A percentile compares a stretch with the other conserved stretches of the same genome.
phyloP scores from a whole-genome alignment of 139 green algal species.

The Picochlorum costavermella region DNA sequence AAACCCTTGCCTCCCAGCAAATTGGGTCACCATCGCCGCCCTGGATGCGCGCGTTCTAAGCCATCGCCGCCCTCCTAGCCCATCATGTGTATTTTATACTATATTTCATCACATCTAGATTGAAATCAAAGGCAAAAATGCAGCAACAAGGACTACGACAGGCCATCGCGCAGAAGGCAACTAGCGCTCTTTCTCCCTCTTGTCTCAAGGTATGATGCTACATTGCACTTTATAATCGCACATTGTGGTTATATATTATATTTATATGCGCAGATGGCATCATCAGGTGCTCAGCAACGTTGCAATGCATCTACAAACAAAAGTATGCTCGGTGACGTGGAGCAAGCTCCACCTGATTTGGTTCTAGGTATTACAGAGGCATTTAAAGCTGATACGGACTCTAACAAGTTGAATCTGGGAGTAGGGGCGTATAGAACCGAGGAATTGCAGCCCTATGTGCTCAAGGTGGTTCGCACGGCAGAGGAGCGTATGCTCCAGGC shows the following conservation, averaged over 20 bases:
- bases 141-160: too few species aligned
- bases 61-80: too few species aligned
- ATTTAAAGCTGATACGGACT: conserved; percentile 65
- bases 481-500: conserved; percentile 80
- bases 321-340: conserved; percentile 25
- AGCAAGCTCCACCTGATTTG: conserved; percentile 68
- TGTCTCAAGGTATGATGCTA: too few species aligned
- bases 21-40: too few species aligned
- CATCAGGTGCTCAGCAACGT: neutral
- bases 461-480: conserved; percentile 86
- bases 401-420: conserved; percentile 93
- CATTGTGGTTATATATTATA: neutral
- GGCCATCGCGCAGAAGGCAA: too few species aligned
- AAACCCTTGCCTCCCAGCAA: too few species aligned
- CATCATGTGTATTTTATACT: too few species aligned
- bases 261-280: neutral
- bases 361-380: conserved; percentile 92
- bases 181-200: too few species aligned
- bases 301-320: neutral
- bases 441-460: conserved; percentile 89
- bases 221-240: too few species aligned
- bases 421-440: conserved; percentile 94
- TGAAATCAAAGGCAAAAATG: too few species aligned
- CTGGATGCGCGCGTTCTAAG: too few species aligned
- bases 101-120: too few species aligned